Evolutionary conservation across 75 land plant species (phyloP), one percentile per base, ranked within the genome.

Genomic region (Picea glauca): DNA sequence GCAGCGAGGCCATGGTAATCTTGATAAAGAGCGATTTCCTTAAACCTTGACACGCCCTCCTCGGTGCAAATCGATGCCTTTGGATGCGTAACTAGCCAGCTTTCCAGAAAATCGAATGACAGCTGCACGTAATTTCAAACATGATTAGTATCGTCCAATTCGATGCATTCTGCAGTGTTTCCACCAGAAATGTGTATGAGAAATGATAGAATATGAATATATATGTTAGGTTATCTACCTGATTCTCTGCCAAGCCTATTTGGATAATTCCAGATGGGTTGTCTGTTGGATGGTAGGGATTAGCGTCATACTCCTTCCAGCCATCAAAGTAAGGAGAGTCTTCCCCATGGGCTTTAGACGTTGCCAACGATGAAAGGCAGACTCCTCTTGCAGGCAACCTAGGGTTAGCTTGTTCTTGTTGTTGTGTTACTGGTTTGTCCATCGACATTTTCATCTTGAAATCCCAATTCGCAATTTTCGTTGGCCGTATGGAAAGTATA

Each of bases 1-100:
- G 80, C 76, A 23, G 68, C 40, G 2, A 91, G 83, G 15, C 93
- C 93, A 80, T 88, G 91, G 75, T 85, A 86, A 40, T 91, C 87
- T 76, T 89, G 91, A 59, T 87, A 91, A 77, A 87, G 60, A 1
- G 91, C 93, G 80, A 81, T 85, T 17, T 91, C 93, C 84, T 78
- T 83, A 46, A 91, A 87, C 9, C 38, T 72, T 0, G 85, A 78
- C 3, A 59, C 13, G 15, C 60, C 67, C 5, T 72, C 79, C 4
- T 35, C 77, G 4, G 80, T 80, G 46, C 92, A 90, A n/a, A 30
- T 74, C 8, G 70, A 78, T 32, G 83, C 81, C 72, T 83, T 85
- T 26, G 86, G 82, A 62, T 91, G 83, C 38, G 80, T 5, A n/a
- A 79, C 65, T 72, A 91, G 23, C 81, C 79, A 92, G 56, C 86